Percentiles rank a stretch among this genome's conserved stretches.
These are phyloP conservation scores for Pythium oligandrum DNA, from an alignment of 352 stramenopile species.

Conservation along the genomic window DNA sequence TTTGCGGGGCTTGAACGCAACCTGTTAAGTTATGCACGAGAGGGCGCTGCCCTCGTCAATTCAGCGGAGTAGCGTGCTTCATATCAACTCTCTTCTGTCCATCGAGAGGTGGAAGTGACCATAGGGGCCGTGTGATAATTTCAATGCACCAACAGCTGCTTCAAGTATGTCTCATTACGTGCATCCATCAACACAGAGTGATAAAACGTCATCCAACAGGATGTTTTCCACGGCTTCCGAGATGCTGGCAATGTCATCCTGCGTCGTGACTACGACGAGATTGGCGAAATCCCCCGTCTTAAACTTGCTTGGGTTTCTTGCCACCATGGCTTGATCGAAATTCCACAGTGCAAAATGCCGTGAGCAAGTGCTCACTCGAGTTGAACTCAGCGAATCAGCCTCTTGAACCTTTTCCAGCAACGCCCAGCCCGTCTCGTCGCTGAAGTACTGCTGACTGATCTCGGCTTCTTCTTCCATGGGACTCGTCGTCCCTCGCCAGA, in stretches of 20 bases:
- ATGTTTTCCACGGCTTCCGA: neutral
- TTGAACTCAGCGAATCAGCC: neutral
- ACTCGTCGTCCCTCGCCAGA: conserved; percentile 6
- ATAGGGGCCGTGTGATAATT: no score
- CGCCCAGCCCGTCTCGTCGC: conserved; percentile 10
- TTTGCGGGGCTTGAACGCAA: conserved; percentile 34
- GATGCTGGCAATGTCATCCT: neutral
- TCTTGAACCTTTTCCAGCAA: conserved; percentile 3
- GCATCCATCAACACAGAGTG: no score
- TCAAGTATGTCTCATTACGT: no score
- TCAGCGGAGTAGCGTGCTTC: no score
- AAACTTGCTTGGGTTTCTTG: neutral
- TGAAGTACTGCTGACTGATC: conserved; percentile 3
- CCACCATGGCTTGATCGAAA: no score
- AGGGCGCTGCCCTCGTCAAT: conserved; percentile 28
- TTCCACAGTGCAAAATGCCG: no score
- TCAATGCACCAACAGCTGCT: no score
- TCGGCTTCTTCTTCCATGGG: neutral
- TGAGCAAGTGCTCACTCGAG: no score
- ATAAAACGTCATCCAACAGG: neutral
- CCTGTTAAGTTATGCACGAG: conserved; percentile 29
- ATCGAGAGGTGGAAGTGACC: no score
- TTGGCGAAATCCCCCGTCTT: neutral
- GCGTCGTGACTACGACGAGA: neutral
- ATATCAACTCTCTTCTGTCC: no score